Evolutionary conservation across 148 eudicot species (phyloP).

Genomic region (Rheum nobile): DNA sequence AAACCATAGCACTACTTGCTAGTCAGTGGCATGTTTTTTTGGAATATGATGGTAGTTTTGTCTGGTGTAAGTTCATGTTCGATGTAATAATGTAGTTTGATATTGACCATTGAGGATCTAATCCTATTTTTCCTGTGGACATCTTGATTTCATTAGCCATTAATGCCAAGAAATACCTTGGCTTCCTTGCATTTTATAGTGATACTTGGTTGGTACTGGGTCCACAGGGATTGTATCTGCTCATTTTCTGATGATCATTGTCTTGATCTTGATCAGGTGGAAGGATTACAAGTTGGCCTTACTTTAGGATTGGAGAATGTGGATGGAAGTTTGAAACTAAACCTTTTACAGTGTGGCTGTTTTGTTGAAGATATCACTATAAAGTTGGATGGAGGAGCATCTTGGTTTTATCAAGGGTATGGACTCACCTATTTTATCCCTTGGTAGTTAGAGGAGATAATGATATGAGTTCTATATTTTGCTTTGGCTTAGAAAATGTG

Average conservation of each 20-base stretch:
- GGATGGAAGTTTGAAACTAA: slow-evolving; percentile 54
- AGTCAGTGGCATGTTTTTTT: not conserved
- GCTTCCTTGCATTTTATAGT: not conserved
- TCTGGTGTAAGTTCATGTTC: not conserved
- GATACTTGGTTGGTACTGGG: not conserved
- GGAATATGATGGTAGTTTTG: not conserved
- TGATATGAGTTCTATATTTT: not conserved
- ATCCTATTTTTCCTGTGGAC: not conserved
- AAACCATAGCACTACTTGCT: not conserved
- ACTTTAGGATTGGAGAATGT: slow-evolving; percentile 44
- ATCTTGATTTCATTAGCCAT: not conserved
- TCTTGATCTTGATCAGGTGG: slow-evolving; percentile 37
- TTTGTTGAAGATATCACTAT: slow-evolving; percentile 52
- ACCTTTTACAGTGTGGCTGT: slow-evolving; percentile 73
- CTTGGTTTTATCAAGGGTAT: slow-evolving; percentile 99
- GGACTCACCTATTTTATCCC: not conserved
- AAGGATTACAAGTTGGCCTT: slow-evolving; percentile 84
- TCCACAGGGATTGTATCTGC: not conserved
- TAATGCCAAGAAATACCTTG: not conserved
- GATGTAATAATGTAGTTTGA: not conserved
- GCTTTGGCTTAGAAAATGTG: not conserved
- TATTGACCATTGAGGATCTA: not conserved
- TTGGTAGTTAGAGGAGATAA: not conserved
- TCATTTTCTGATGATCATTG: slow-evolving; percentile 11
- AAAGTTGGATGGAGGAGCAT: slow-evolving; percentile 78